These are phyloP conservation scores for Cordia subcordata DNA, from an alignment of 257 asterid genomes.

Conservation along the genomic window DNA sequence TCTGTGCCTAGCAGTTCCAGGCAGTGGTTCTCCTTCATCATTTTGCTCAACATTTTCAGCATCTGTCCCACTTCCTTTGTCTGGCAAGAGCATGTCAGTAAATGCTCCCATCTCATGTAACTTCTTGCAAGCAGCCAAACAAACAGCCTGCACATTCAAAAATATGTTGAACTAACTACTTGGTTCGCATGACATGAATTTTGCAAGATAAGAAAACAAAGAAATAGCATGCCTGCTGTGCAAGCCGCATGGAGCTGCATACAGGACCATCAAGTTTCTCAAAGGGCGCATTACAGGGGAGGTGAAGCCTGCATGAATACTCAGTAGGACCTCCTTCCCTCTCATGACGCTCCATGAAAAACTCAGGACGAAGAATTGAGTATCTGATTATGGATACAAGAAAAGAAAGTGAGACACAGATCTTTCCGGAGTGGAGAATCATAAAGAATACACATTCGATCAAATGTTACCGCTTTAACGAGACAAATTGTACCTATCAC, in stretches of 20 bases:
- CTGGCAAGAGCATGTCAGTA: conserved; percentile 99
- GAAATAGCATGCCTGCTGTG: conserved; percentile 74
- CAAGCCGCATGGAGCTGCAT: conserved; percentile 91
- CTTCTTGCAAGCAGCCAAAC: conserved; percentile 98
- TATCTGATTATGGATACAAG: conserved; percentile 42
- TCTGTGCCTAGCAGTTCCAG: conserved; percentile 97
- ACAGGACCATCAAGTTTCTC: conserved; percentile 92
- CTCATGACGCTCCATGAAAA: conserved; percentile 87
- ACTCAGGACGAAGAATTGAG: conserved; percentile 95
- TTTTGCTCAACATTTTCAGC: conserved; percentile 68
- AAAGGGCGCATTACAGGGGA: conserved; percentile 98
- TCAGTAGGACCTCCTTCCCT: conserved; percentile 63
- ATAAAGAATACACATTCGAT: conserved; percentile 7
- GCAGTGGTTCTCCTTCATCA: conserved; percentile 92
- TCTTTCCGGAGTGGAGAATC: conserved; percentile 2
- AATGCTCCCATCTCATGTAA: conserved; percentile 99
- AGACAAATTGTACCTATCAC: conserved; percentile 68
- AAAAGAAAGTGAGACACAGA: neutral
- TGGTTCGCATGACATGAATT: neutral
- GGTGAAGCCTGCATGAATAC: conserved; percentile 97
- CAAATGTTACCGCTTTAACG: conserved; percentile 5
- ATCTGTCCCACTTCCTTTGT: conserved; percentile 80
- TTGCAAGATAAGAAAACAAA: conserved; percentile 10
- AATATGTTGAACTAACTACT: conserved; percentile 14
- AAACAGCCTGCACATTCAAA: conserved; percentile 65